Evolutionary conservation across 169 alveolate species (phyloP).

Genomic region (Eimeria zaria): DNA sequence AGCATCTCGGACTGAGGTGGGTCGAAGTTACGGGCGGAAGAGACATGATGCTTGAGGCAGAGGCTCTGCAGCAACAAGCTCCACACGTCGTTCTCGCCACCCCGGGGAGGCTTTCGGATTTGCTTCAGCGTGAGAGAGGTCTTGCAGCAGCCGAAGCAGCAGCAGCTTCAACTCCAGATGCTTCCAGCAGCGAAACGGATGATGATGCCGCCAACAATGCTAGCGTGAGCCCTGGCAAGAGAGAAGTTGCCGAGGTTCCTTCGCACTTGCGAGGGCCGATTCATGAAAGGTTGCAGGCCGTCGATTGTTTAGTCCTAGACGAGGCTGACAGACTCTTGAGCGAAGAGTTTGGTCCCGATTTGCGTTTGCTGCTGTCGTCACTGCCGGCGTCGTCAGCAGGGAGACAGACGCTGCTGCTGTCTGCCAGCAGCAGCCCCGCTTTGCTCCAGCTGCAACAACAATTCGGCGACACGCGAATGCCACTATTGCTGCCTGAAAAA

Average conservation of each 20-base stretch:
- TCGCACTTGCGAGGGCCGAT: constrained; percentile 85
- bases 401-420: constrained; percentile 97
- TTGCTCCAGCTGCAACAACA: constrained; percentile 93
- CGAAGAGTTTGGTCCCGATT: constrained; percentile 92
- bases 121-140: constrained; percentile 83
- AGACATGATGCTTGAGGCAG: constrained; percentile 72
- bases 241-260: constrained; percentile 28
- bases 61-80: constrained; percentile 87
- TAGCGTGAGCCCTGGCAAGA: constrained; percentile 16
- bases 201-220: background rate
- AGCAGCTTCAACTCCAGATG: background rate
- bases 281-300: constrained; percentile 88
- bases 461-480: constrained; percentile 92
- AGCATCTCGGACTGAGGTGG: constrained; percentile 78
- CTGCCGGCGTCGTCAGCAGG: constrained; percentile 91
- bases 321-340: constrained; percentile 98
- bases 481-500: constrained; percentile 86
- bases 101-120: constrained; percentile 98
- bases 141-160: constrained; percentile 46
- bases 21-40: constrained; percentile 81
- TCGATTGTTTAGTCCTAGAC: constrained; percentile 97
- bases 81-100: constrained; percentile 99
- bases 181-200: background rate
- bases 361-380: constrained; percentile 88
- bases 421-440: constrained; percentile 98